Base-by-base conservation (phyloP, 192 early-diverging fungal genomes). In the Linnemannia elongata region DNA sequence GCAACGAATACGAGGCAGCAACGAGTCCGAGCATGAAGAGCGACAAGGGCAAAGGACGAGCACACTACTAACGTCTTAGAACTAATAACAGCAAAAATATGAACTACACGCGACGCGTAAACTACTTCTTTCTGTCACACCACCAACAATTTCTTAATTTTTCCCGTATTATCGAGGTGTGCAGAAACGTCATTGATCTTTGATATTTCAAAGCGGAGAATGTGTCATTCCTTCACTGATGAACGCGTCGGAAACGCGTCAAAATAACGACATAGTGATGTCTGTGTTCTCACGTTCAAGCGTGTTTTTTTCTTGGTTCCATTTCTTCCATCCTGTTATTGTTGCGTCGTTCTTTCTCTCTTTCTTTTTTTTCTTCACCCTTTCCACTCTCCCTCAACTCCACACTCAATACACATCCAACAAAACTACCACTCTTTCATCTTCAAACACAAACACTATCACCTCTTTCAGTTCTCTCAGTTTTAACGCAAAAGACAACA, bases 1-100 rank as follows among this genome's bases (percentile, higher is more conserved):
- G 83, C 41, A 76, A 86, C 70, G 83, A 86, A 36, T 86, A 86
- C 35, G 83, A 86, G 60, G 83, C 83, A 6, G 83, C 83, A 15
- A 86, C 83, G 5, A 86, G 83, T 39, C 83, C 83, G 49, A 86
- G 83, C 39, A 86, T 86, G 83, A 75, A 30, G 38, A 18, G 8
- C n/a, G 71, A 49, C 35, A 85, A 85, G 69, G 83, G 83, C 75
- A 86, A 83, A 39, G 75, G 76, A 15, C 66, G 63, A 49, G 83
- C 83, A 0, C 44, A 30, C 0, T 84, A 79, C 30, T 79, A 68
- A 60, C 35, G 30, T 12, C 38, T 0, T 66, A 66, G 30, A 66
- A 6, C 18, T 20, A 52, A 52, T 52, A 52, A 17, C 17, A 52
- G 0, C 3, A 52, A 52, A 52, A 52, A 52, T 18, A 20, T 22